phyloP scores from a whole-genome alignment of 2,329 filamentous ascomycete species.

The Gnomoniopsis sp. region DNA sequence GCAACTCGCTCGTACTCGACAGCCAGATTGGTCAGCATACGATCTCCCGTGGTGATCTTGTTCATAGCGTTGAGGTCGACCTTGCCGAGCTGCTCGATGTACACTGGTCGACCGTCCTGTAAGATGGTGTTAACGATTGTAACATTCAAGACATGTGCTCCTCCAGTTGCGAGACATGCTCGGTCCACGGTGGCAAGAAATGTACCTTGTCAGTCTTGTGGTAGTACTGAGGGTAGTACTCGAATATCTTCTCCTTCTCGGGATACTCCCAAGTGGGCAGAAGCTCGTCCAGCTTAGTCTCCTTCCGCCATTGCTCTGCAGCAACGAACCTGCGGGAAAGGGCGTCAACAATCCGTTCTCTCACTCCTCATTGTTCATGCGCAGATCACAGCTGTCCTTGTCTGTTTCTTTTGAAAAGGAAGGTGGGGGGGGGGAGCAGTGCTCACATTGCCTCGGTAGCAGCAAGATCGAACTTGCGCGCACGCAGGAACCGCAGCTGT shows the following conservation, averaged over 20 bases:
- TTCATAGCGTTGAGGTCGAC: slow-evolving; percentile 88
- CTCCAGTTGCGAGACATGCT: neutral
- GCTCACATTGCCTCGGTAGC: slow-evolving; percentile 82
- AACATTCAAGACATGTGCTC: neutral
- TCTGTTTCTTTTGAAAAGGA: neutral
- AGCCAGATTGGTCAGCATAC: slow-evolving; percentile 95
- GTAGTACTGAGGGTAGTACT: slow-evolving; percentile 98
- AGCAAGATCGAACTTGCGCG: slow-evolving; percentile 90
- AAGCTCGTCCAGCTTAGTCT: slow-evolving; percentile 79
- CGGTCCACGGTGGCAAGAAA: neutral
- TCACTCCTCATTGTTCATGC: too few species aligned
- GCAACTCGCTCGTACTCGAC: slow-evolving; percentile 96
- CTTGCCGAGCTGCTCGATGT: slow-evolving; percentile 93
- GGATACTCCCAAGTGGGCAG: slow-evolving; percentile 80
- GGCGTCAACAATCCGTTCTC: neutral
- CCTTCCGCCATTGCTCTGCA: slow-evolving; percentile 85
- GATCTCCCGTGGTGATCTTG: slow-evolving; percentile 87
- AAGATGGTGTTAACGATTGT: neutral
- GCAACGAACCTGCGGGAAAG: slow-evolving; percentile 71
- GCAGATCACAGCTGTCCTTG: too few species aligned
- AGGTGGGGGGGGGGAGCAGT: slow-evolving; percentile 19
- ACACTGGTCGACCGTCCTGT: slow-evolving; percentile 92
- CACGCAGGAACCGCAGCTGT: slow-evolving; percentile 84
- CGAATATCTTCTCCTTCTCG: slow-evolving; percentile 78
- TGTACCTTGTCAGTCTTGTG: slow-evolving; percentile 87